Conservation (phyloP, 2,329 filamentous ascomycete genomes). For the Eutypa lata region DNA sequence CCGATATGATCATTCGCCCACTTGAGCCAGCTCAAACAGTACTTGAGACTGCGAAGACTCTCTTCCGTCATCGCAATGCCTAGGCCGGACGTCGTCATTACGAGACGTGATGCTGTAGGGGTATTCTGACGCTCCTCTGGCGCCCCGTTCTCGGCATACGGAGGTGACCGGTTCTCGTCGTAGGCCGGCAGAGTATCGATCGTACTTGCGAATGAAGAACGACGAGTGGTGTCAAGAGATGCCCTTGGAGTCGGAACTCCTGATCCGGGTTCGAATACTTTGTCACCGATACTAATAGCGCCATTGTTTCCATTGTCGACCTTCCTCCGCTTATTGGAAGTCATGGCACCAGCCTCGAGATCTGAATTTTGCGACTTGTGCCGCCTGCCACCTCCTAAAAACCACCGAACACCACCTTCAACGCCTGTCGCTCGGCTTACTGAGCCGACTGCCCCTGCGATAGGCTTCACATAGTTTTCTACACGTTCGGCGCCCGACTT, state of each 20-base stretch:
- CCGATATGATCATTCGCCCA: conserved; percentile 81
- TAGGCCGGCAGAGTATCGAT: conserved; percentile 80
- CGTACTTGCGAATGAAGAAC: conserved; percentile 63
- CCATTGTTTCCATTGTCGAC: conserved; percentile 33
- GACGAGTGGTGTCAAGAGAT: conserved; percentile 29
- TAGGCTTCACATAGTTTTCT: conserved; percentile 80
- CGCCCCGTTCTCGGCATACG: conserved; percentile 61
- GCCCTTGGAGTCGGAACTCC: conserved; percentile 30
- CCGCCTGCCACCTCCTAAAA: conserved; percentile 61
- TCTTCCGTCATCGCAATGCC: conserved; percentile 90
- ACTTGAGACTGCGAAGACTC: conserved; percentile 78
- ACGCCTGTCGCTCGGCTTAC: conserved; percentile 84
- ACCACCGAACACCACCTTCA: conserved; percentile 82
- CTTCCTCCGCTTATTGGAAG: conserved; percentile 58
- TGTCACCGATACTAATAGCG: conserved; percentile 26
- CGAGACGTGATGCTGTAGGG: conserved; percentile 61
- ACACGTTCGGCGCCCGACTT: conserved; percentile 89
- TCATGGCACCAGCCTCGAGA: conserved; percentile 40
- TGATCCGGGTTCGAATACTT: conserved; percentile 20
- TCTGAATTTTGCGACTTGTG: conserved; percentile 46
- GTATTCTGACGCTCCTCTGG: conserved; percentile 26
- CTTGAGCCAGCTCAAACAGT: conserved; percentile 76
- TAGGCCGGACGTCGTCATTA: conserved; percentile 86
- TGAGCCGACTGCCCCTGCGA: conserved; percentile 81
- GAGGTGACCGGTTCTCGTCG: conserved; percentile 72